phyloP scores from a whole-genome alignment of 2,329 filamentous ascomycete species.

The Botryotinia narcissicola region DNA sequence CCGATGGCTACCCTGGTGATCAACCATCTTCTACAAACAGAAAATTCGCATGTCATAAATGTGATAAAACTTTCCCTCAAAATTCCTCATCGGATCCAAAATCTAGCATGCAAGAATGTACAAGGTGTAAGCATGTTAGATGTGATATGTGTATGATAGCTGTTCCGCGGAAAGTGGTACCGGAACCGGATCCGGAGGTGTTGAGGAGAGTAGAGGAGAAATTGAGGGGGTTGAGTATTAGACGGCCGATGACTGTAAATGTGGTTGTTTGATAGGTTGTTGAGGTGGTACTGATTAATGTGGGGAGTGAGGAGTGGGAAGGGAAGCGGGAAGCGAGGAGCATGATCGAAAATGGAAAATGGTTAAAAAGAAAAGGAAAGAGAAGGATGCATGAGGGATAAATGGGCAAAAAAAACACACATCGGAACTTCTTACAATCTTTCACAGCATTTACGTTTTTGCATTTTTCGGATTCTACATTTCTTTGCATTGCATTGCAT shows the following conservation, averaged over 20 bases:
- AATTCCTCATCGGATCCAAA: slow-evolving; percentile 21
- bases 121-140: slow-evolving; percentile 58
- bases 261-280: not conserved
- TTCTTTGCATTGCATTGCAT: not conserved
- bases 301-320: not conserved
- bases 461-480: not conserved
- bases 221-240: slow-evolving; percentile 41
- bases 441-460: not conserved
- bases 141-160: slow-evolving; percentile 57
- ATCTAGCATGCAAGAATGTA: slow-evolving; percentile 48
- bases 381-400: not conserved
- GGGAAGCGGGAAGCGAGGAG: not conserved
- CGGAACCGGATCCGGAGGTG: slow-evolving; percentile 59
- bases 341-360: not conserved
- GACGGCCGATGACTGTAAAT: not conserved
- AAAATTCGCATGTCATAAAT: slow-evolving; percentile 60
- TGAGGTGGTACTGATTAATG: not conserved
- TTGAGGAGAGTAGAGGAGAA: slow-evolving; percentile 57
- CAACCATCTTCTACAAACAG: slow-evolving; percentile 25
- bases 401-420: not conserved
- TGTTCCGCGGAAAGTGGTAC: slow-evolving; percentile 51
- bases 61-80: slow-evolving; percentile 55
- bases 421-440: not conserved
- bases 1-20: slow-evolving; percentile 68
- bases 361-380: not conserved